phyloP scores from a whole-genome alignment of 305 asterid species.

The Solanum hybrid region DNA sequence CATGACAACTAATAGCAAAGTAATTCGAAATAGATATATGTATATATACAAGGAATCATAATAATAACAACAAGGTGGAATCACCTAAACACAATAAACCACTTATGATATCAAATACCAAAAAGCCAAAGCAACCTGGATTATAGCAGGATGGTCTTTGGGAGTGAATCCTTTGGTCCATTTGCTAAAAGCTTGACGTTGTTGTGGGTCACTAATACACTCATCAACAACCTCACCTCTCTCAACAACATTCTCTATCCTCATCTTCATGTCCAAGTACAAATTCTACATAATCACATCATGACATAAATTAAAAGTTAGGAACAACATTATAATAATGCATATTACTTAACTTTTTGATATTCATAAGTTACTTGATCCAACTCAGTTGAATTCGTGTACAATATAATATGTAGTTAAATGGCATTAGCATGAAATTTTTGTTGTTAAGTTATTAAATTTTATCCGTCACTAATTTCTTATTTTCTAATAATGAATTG shows the following conservation, averaged over 20 bases:
- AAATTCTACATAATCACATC: conserved; percentile 25
- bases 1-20: too few species aligned
- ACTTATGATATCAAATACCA: too few species aligned
- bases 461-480: too few species aligned
- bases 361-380: neutral
- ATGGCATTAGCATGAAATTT: too few species aligned
- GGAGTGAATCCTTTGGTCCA: conserved; percentile 40
- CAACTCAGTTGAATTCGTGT: neutral
- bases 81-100: too few species aligned
- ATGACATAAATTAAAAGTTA: neutral
- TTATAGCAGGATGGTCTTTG: conserved; percentile 51
- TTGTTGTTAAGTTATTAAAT: too few species aligned
- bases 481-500: neutral
- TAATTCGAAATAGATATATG: too few species aligned
- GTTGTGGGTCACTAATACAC: conserved; percentile 18
- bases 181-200: conserved; percentile 24
- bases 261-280: conserved; percentile 57
- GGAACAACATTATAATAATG: neutral
- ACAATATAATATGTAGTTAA: neutral
- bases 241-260: conserved; percentile 34
- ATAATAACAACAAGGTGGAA: too few species aligned
- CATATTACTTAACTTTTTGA: neutral
- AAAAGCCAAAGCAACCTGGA: conserved; percentile 28
- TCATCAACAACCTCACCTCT: conserved; percentile 32
- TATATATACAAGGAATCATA: too few species aligned